phyloP scores from a whole-genome alignment of 306 rosid species.

The Begonia fuchsioides region DNA sequence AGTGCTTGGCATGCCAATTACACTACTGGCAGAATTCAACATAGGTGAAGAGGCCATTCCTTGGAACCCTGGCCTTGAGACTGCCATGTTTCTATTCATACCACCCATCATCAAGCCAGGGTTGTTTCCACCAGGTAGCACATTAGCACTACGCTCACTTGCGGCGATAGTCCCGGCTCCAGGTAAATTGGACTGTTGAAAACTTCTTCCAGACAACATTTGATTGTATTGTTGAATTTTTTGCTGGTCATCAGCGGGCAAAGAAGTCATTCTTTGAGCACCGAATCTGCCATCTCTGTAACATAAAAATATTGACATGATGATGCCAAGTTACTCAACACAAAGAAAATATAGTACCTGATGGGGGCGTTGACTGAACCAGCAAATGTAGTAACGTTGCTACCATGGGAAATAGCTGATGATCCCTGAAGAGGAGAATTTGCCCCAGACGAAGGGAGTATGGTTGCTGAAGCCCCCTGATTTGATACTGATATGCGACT shows the following conservation, averaged over 20 bases:
- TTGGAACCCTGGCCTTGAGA: slow-evolving; percentile 76
- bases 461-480: slow-evolving; percentile 47
- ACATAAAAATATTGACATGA: slow-evolving; percentile 3
- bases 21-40: slow-evolving; percentile 61
- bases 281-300: slow-evolving; percentile 68
- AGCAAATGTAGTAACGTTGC: slow-evolving; percentile 49
- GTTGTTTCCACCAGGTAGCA: slow-evolving; percentile 74
- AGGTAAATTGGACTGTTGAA: slow-evolving; percentile 58
- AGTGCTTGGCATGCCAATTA: slow-evolving; percentile 70
- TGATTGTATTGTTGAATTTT: slow-evolving; percentile 74
- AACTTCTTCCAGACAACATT: slow-evolving; percentile 54
- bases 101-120: slow-evolving; percentile 78
- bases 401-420: slow-evolving; percentile 51
- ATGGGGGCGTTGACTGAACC: slow-evolving; percentile 32
- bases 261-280: slow-evolving; percentile 48
- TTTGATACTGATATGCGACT: slow-evolving; percentile 54
- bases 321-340: background rate
- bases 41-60: slow-evolving; percentile 63
- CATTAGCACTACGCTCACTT: slow-evolving; percentile 74
- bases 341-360: slow-evolving; percentile 38
- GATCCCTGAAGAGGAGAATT: slow-evolving; percentile 62
- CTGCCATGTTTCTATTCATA: slow-evolving; percentile 57
- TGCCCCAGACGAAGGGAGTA: slow-evolving; percentile 49
- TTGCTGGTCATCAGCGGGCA: slow-evolving; percentile 90
- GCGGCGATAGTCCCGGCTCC: slow-evolving; percentile 59